Conservation (phyloP, 2,329 filamentous ascomycete genomes). For the Botrytis sinoallii region DNA sequence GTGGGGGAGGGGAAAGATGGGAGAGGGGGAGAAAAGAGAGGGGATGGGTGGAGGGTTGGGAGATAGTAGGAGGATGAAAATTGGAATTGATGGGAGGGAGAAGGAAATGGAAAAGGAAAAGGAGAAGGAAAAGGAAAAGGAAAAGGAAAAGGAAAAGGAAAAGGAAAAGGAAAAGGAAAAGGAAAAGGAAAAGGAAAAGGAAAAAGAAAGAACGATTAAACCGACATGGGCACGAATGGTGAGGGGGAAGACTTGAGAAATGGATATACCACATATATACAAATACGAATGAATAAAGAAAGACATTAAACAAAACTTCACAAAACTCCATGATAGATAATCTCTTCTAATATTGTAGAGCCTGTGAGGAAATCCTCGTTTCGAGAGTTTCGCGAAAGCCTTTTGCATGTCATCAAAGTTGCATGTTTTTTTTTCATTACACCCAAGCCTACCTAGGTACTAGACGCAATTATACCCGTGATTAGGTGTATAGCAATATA, state of each 20-base stretch:
- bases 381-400: fast-evolving
- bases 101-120: background rate
- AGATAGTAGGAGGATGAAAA: background rate
- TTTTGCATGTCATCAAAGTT: background rate
- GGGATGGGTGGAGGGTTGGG: background rate
- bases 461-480: background rate
- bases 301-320: background rate
- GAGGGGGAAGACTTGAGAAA: background rate
- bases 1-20: background rate
- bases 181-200: background rate
- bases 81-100: background rate
- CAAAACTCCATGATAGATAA: too few relatives aligned
- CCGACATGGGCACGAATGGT: conserved; percentile 22
- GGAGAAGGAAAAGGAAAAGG: background rate
- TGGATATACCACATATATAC: background rate
- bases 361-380: fast-evolving
- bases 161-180: background rate
- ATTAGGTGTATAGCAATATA: background rate
- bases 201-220: conserved; percentile 13
- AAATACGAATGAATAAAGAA: background rate
- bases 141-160: background rate
- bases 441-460: background rate
- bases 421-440: too few relatives aligned
- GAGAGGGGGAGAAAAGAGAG: background rate
- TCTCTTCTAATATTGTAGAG: too few relatives aligned